Conservation (phyloP, 2,329 filamentous ascomycete species). For the Clarireedia paspali region DNA sequence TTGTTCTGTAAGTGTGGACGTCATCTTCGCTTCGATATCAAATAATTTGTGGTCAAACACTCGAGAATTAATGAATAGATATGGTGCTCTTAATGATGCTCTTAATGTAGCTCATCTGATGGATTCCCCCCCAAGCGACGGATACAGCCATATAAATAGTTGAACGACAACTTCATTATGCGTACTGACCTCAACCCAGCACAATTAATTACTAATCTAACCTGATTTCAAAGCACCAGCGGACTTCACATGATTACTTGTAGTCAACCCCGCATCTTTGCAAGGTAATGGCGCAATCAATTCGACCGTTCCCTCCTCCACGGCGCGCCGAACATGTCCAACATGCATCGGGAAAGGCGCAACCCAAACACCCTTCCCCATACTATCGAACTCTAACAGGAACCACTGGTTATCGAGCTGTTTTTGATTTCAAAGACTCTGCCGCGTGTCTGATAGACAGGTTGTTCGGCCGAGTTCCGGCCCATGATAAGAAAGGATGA, state of each 20-base stretch:
- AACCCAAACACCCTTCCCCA: not conserved
- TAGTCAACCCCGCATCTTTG: not conserved
- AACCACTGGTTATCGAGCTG: not conserved
- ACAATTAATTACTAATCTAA: conserved; percentile 1
- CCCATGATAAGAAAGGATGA: not conserved
- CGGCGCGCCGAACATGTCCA: not conserved
- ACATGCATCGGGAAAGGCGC: not conserved
- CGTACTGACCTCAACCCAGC: not conserved
- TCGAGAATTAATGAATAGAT: not conserved
- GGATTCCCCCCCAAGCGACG: not conserved
- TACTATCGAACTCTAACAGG: not conserved
- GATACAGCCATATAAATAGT: not conserved
- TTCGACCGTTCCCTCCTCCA: not conserved
- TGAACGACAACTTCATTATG: not conserved
- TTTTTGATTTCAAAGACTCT: not conserved
- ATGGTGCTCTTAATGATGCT: not conserved
- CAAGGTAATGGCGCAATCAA: conserved; percentile 1
- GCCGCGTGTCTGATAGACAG: no score
- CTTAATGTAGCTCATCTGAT: not conserved
- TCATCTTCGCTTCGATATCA: not conserved
- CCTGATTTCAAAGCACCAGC: conserved; percentile 5
- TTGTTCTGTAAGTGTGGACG: conserved; percentile 6
- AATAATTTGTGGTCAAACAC: not conserved
- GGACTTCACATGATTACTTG: not conserved
- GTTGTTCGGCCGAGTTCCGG: not conserved